Evolutionary conservation across 805 yeast species (phyloP).

Genomic region (Kazachstania viticola): DNA sequence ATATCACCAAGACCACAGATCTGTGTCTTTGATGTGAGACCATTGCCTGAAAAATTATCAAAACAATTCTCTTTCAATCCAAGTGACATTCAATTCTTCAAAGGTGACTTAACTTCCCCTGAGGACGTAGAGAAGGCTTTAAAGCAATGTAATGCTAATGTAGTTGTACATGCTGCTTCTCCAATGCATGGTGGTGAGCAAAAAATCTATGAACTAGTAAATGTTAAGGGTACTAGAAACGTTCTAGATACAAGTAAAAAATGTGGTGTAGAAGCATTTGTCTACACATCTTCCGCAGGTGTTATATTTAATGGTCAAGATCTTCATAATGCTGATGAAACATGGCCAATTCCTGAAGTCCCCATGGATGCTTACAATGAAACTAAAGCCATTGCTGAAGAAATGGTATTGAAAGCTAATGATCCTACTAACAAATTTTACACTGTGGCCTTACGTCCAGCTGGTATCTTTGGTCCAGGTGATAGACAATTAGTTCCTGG

Average conservation of each 20-base stretch:
- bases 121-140: slow-evolving; percentile 60
- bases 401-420: slow-evolving; percentile 65
- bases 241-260: slow-evolving; percentile 53
- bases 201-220: slow-evolving; percentile 76
- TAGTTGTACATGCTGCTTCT: slow-evolving; percentile 90
- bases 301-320: slow-evolving; percentile 95
- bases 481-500: slow-evolving; percentile 96
- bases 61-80: slow-evolving; percentile 65
- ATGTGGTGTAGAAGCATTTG: slow-evolving; percentile 45
- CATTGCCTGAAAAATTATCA: slow-evolving; percentile 63
- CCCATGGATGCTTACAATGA: slow-evolving; percentile 97
- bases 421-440: slow-evolving; percentile 40
- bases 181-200: slow-evolving; percentile 88
- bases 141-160: slow-evolving; percentile 45
- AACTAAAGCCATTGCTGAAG: slow-evolving; percentile 88
- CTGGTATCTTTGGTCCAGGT: slow-evolving; percentile 98
- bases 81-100: slow-evolving; percentile 42
- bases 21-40: slow-evolving; percentile 85
- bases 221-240: slow-evolving; percentile 78
- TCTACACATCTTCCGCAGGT: slow-evolving; percentile 95
- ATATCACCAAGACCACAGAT: slow-evolving; percentile 57
- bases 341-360: slow-evolving; percentile 81
- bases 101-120: slow-evolving; percentile 76
- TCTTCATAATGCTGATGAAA: slow-evolving; percentile 82
- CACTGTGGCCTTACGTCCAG: slow-evolving; percentile 88